phyloP scores from a whole-genome alignment of 2,329 filamentous ascomycete genomes.

The Aspergillus clavatus region DNA sequence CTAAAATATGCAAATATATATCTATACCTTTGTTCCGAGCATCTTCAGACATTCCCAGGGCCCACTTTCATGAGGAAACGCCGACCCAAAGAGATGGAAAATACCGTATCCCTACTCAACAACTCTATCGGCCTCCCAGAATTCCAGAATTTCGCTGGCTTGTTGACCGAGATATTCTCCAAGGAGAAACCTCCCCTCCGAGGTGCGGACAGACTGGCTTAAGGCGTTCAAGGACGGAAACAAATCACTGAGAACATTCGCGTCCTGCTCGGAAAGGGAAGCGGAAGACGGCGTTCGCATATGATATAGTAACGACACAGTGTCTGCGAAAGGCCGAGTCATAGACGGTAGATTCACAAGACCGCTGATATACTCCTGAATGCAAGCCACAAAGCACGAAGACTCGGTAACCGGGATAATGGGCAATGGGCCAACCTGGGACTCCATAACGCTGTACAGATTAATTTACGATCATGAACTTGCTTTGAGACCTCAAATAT shows the following conservation, averaged over 20 bases:
- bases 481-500: neutral
- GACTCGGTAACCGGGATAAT: constrained; percentile 32
- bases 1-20: too few species aligned
- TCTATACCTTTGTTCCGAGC: too few species aligned
- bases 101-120: too few species aligned
- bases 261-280: constrained; percentile 24
- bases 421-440: constrained; percentile 15
- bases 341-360: constrained; percentile 24
- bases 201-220: constrained; percentile 15
- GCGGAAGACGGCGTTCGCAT: constrained; percentile 14
- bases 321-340: constrained; percentile 7
- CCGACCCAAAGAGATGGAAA: too few species aligned
- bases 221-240: constrained; percentile 21
- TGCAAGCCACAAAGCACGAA: constrained; percentile 13
- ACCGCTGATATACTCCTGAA: constrained; percentile 32
- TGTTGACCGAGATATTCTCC: constrained; percentile 29
- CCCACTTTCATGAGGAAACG: too few species aligned
- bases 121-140: constrained; percentile 34
- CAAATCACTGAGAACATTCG: constrained; percentile 29
- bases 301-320: constrained; percentile 17
- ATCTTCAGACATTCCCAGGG: too few species aligned
- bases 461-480: neutral
- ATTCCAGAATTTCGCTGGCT: constrained; percentile 30
- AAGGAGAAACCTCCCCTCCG: constrained; percentile 21
- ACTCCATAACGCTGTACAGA: constrained; percentile 19